Conservation (phyloP, 202 grass and related monocot species). For the Panicum virgatum region DNA sequence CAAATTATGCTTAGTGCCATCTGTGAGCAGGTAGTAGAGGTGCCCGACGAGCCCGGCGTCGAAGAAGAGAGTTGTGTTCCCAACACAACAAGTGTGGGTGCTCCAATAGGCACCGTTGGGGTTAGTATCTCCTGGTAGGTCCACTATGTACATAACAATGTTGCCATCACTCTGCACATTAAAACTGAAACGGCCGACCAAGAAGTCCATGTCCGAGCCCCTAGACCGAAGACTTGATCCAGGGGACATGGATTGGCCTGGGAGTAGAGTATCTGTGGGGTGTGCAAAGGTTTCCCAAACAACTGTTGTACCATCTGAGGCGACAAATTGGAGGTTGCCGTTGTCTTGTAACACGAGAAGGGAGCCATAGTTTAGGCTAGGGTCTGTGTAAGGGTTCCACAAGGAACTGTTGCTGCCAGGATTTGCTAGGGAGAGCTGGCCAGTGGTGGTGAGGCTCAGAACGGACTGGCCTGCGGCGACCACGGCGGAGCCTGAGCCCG, state of each 20-base stretch:
- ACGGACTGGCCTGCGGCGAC: background rate
- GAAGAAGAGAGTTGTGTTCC: background rate
- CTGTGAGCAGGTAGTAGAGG: background rate
- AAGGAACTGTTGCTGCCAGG: no score
- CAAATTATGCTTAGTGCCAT: background rate
- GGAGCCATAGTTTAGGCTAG: no score
- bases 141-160: background rate
- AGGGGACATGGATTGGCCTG: background rate
- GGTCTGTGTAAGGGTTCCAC: no score
- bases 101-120: background rate
- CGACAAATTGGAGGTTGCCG: no score
- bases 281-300: background rate
- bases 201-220: background rate
- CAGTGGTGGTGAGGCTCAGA: background rate
- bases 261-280: slow-evolving; percentile 47
- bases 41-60: background rate
- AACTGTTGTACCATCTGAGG: no score
- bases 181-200: background rate
- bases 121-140: background rate
- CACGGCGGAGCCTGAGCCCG: background rate
- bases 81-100: background rate
- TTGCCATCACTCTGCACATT: background rate
- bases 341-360: no score
- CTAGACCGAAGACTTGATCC: background rate
- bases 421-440: background rate